Base-by-base conservation (phyloP, 345 rosid genomes). In the Arabidopsis arenosa region DNA sequence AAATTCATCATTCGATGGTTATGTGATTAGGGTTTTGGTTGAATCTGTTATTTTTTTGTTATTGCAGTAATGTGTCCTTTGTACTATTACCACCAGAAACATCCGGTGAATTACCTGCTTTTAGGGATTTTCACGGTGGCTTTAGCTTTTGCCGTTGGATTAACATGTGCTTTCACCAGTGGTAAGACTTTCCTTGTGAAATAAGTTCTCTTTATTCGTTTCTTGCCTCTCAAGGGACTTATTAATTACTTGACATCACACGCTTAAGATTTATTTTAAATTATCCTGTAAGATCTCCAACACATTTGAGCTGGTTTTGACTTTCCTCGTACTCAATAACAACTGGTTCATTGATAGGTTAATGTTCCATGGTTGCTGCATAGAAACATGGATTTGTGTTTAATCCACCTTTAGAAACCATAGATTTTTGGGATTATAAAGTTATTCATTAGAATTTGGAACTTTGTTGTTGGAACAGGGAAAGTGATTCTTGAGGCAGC, bases 31-130 rank as follows among this genome's bases (percentile, higher is more conserved):
- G 64, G 3, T 39, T 40, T 6, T 11, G 17, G 66, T 21, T 62
- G 39, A 11, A 59, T 17, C 10, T 60, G 47, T 5, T 13, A 3
- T 58, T 39, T 7, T 60, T 61, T 3, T 58, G 4, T 15, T 17
- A 1, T 59, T 59, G 84, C 84, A 93, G 94, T 83, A 10, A 17
- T 93, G 79, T 85, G 89, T 63, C 98, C 98, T 28, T 57, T 93
- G 79, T 93, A 82, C 17, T 87, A 82, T 81, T 93, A 93, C 74
- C 89, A 89, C 70, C 90, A 89, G 88, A 86, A 79, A 78, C 96
- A 93, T 79, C 98, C 98, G 9, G 85, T 93, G 80, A 93, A 93
- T 61, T 90, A 87, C 75, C 47, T 93, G 21, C 86, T 93, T 13
- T 85, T 93, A 2, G 90, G 89, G 66, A 40, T 93, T 75, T 93